Base-by-base conservation (phyloP, 1,139 yeast species). In the Geotrichum phurueaensis region DNA sequence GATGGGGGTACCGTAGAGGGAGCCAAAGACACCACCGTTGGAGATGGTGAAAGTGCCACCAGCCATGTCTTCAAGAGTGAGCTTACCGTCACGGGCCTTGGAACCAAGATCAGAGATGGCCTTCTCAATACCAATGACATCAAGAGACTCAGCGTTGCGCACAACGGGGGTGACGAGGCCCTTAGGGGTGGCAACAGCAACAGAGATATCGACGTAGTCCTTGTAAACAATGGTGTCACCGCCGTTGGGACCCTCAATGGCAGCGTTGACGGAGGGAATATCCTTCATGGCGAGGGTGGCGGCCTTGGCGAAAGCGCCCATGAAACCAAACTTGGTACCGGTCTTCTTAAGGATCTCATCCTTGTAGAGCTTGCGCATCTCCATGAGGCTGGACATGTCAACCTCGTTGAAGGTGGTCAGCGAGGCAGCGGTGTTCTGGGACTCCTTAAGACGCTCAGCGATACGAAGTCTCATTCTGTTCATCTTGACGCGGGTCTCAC, bases 41-140 rank as follows among this genome's bases (percentile, higher is more conserved):
- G 99, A 94, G 72, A 94, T 94, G 73, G 99, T 94, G 81, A 94
- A 92, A 65, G 98, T 92, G 77, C 99, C 99, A 76, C 99, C 99
- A 65, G 97, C 85, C 99, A 95, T 94, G 77, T 94, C 99, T 81
- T 94, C 99, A 69, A 94, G 80, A 62, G 98, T 89, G 73, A 94
- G 84, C 80, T 94, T 92, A 73, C 95, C 95, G 75, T 94, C 98
- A 78, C 99, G 89, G 66, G 99, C 99, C 80, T 91, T 94, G 75
- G 81, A 81, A 78, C 98, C 96, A 73, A 94, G 82, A 68, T 79
- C 78, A 62, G 85, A 74, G 68, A 94, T 92, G 77, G 90, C 97
- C 71, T 86, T 77, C 79, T 94, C 99, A 69, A 94, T 87, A 66
- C 89, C 98, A 70, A 94, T 80, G 62, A 94, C 89, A 60, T 92